A percentile compares a stretch with the other conserved stretches of the same genome.
Evolutionary conservation across 345 rosid species (phyloP).

Genomic region (Salix caprea): DNA sequence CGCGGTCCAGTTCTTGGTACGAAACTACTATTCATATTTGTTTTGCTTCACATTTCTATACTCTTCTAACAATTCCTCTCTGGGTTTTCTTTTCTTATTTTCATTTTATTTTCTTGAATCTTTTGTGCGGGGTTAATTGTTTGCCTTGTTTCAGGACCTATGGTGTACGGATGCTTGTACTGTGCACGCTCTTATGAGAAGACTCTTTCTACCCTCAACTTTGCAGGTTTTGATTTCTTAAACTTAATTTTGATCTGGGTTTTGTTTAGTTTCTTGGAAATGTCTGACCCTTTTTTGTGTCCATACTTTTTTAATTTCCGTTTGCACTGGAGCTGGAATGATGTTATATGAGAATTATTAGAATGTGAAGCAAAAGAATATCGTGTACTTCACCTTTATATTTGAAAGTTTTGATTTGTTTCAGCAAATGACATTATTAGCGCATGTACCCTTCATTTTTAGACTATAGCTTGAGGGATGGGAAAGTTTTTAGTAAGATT

Average conservation of each 20-base stretch:
- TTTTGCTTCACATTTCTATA: neutral
- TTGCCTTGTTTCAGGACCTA: slow-evolving; percentile 59
- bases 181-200: slow-evolving; percentile 71
- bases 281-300: neutral
- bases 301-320: neutral
- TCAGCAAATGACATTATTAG: neutral
- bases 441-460: neutral
- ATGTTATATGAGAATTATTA: neutral
- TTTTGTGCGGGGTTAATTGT: neutral
- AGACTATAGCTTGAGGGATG: neutral
- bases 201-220: slow-evolving; percentile 69
- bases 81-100: neutral
- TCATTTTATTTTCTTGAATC: neutral
- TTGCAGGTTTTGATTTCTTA: slow-evolving; percentile 50
- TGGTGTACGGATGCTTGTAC: slow-evolving; percentile 96
- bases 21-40: neutral
- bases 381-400: neutral
- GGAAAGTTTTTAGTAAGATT: neutral
- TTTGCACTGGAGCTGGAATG: neutral
- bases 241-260: neutral
- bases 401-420: neutral
- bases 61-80: neutral
- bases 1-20: slow-evolving; percentile 89
- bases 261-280: neutral
- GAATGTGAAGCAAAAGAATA: neutral